These are phyloP conservation scores for Paratinospora sagittata DNA, from an alignment of 164 flowering plant genomes.

Conservation along the genomic window DNA sequence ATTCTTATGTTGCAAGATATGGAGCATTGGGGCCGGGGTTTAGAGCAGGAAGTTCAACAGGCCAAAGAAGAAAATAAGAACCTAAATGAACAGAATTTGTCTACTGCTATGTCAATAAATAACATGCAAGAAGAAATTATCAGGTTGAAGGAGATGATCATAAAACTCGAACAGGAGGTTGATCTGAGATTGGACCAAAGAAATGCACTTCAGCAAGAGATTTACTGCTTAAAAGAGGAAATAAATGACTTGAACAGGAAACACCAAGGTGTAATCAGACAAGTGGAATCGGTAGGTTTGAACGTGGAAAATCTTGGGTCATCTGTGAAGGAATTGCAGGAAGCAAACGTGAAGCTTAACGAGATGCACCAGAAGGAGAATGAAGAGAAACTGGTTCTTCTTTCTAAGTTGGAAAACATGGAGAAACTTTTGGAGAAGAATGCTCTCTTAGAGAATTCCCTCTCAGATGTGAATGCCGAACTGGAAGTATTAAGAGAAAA, in stretches of 20 bases:
- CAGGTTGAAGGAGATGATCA: slow-evolving; percentile 54
- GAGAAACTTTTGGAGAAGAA: slow-evolving; percentile 40
- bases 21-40: slow-evolving; percentile 42
- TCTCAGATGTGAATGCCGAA: slow-evolving; percentile 43
- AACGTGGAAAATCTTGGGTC: slow-evolving; percentile 40
- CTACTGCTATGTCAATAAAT: slow-evolving; percentile 38
- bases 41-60: slow-evolving; percentile 49
- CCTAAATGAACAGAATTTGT: slow-evolving; percentile 45
- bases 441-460: slow-evolving; percentile 38
- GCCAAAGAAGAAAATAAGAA: slow-evolving; percentile 46
- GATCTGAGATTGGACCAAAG: slow-evolving; percentile 41
- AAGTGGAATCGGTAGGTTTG: slow-evolving; percentile 58
- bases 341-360: slow-evolving; percentile 60
- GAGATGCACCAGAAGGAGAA: slow-evolving; percentile 36
- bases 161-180: slow-evolving; percentile 65
- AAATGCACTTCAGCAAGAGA: slow-evolving; percentile 56
- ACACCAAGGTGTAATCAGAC: slow-evolving; percentile 45
- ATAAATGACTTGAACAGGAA: slow-evolving; percentile 40
- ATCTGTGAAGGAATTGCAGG: slow-evolving; percentile 59
- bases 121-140: slow-evolving; percentile 48
- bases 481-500: slow-evolving; percentile 44
- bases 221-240: slow-evolving; percentile 56
- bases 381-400: slow-evolving; percentile 45
- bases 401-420: slow-evolving; percentile 47
- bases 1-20: slow-evolving; percentile 61